These are phyloP conservation scores for Cornus controversa DNA, from an alignment of 148 eudicot species.

Conservation along the genomic window DNA sequence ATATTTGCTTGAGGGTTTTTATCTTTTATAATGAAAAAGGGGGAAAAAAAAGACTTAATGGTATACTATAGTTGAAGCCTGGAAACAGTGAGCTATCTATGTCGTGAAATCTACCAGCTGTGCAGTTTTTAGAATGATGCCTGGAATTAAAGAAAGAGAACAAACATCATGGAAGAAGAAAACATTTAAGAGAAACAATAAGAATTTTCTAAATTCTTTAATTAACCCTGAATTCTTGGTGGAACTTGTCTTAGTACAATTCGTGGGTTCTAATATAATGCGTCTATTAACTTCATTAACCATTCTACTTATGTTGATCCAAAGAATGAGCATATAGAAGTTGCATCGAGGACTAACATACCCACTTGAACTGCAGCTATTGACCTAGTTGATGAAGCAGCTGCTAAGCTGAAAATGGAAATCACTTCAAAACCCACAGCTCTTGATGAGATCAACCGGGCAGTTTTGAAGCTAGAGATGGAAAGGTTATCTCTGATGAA, in stretches of 20 bases:
- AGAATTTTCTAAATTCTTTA: too few species aligned
- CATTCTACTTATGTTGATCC: neutral
- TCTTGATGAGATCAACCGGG: conserved; percentile 91
- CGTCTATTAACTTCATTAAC: too few species aligned
- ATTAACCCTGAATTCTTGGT: neutral
- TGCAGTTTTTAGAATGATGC: too few species aligned
- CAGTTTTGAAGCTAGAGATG: conserved; percentile 94
- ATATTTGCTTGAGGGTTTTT: too few species aligned
- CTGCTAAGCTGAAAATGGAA: conserved; percentile 98
- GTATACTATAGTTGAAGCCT: too few species aligned
- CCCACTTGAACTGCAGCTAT: conserved; percentile 60
- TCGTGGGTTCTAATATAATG: neutral
- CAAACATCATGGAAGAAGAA: neutral
- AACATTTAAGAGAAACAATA: neutral
- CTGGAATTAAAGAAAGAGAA: too few species aligned
- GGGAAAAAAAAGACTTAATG: too few species aligned
- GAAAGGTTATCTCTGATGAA: conserved; percentile 86
- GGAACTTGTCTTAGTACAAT: neutral
- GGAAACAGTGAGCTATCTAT: too few species aligned
- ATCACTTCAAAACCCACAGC: conserved; percentile 97
- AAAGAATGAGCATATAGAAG: neutral
- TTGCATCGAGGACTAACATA: neutral
- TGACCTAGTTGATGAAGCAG: conserved; percentile 98
- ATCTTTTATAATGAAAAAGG: too few species aligned
- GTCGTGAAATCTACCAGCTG: too few species aligned